Conservation (phyloP, 2,329 filamentous ascomycete genomes). For the Alternaria sp. region DNA sequence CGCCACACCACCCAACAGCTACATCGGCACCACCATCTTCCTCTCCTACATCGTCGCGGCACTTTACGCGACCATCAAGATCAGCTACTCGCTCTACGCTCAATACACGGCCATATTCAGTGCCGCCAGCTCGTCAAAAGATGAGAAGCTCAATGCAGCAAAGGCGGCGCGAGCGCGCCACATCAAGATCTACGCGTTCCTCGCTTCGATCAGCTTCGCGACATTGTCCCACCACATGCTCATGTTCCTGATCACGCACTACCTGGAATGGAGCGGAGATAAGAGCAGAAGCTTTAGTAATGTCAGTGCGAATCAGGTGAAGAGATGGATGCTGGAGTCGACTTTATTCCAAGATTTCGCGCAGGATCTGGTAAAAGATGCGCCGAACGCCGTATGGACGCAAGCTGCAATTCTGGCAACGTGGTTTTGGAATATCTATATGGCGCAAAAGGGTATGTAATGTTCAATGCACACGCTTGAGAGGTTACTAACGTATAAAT, state of each 20-base stretch:
- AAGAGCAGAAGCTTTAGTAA: background rate
- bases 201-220: constrained; percentile 37
- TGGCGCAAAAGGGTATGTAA: constrained; percentile 30
- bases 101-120: constrained; percentile 21
- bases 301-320: constrained; percentile 7
- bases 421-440: constrained; percentile 42
- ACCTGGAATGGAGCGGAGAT: constrained; percentile 25
- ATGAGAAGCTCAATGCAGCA: constrained; percentile 14
- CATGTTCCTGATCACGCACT: constrained; percentile 35
- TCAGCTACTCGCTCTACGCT: constrained; percentile 22
- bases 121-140: background rate
- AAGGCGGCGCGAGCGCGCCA: constrained; percentile 27
- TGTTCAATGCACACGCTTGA: background rate
- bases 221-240: constrained; percentile 41
- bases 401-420: constrained; percentile 32
- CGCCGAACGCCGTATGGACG: constrained; percentile 32
- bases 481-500: background rate
- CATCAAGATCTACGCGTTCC: constrained; percentile 34
- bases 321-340: constrained; percentile 37
- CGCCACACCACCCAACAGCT: constrained; percentile 36
- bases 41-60: constrained; percentile 38
- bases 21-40: constrained; percentile 39
- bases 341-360: constrained; percentile 39
- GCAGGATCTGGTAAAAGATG: constrained; percentile 31
- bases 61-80: constrained; percentile 27